Base-by-base conservation (phyloP, 139 green algal genomes). In the Ettlia oleoabundans region DNA sequence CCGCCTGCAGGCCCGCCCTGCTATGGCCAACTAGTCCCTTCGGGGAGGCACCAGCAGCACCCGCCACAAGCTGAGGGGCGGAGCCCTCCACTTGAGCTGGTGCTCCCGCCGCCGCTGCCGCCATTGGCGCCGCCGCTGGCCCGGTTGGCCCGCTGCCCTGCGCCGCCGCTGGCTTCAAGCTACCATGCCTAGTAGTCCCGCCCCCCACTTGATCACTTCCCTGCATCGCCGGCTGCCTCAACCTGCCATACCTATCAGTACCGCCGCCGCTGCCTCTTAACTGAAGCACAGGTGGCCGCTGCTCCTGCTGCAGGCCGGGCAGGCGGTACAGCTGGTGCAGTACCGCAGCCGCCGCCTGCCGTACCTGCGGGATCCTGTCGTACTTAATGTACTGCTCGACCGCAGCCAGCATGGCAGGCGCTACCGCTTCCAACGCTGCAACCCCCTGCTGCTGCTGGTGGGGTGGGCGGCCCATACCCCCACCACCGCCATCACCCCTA, bases 351-450 rank as follows among this genome's bases (percentile, higher is more conserved):
- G 77, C 77, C 8, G 77, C 77, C 33, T 64, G 32, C 22, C 77
- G 26, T 21, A 82, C 77, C n/a, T 82, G 64, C 3, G 77, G 77
- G 24, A 82, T 66, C 18, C 64, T n/a, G 26, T 82, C 77, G 43
- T 76, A 82, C 24, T n/a, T 65, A 1, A 82, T 22, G 22, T 82
- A 43, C 64, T 67, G 33, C 43, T 82, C 77, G 22, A 82, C 42
- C 2, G 64, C 77, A 13, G 77, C 64, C 10, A 65, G 3, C 4
- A 76, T 61, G 4, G 51, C 62, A 33, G 63, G 77, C 4, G 32
- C 61, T 22, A 72, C 9, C 15, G 1, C 32, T 7, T 22, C 64
- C 33, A 82, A 22, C 10, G 63, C 77, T 18, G 42, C 43, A 41
- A 76, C 38, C 28, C 77, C 77, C 64, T 80, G 73, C 35, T 68